Evolutionary conservation across 306 rosid species (phyloP).

Genomic region (Malus asiatica): DNA sequence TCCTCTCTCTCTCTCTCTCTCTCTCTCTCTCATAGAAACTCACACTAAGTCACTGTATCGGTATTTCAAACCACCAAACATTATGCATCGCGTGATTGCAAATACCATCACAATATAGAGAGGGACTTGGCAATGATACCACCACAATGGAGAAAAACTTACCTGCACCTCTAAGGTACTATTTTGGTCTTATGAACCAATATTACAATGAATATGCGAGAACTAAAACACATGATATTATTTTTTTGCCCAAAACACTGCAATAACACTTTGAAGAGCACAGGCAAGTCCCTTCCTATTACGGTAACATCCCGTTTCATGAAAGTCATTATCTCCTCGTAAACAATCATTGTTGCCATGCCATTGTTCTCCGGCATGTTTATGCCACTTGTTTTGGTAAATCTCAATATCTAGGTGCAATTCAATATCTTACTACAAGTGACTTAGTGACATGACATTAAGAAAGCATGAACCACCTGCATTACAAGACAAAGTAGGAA

Average conservation of each 20-base stretch:
- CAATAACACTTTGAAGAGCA: too few species aligned
- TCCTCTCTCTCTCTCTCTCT: conserved; percentile 1
- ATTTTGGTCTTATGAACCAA: neutral
- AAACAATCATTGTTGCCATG: conserved; percentile 6
- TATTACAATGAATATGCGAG: neutral
- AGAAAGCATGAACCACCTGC: neutral
- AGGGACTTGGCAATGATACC: too few species aligned
- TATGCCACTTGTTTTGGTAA: neutral
- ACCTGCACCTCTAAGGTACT: neutral
- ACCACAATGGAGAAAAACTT: too few species aligned
- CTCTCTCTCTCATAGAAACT: neutral
- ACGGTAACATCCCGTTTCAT: neutral
- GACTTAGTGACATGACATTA: neutral
- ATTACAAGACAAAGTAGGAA: conserved; percentile 39
- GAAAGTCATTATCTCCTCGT: neutral
- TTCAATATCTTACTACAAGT: neutral
- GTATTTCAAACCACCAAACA: too few species aligned
- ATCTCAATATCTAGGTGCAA: neutral
- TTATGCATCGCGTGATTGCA: too few species aligned
- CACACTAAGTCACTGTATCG: too few species aligned
- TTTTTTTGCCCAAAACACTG: too few species aligned
- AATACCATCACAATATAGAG: neutral
- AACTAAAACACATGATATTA: too few species aligned
- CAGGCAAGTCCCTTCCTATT: rapidly evolving
- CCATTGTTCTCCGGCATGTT: neutral